Conservation (phyloP, 2,329 filamentous ascomycete species). For the Pseudopyricularia javanii region DNA sequence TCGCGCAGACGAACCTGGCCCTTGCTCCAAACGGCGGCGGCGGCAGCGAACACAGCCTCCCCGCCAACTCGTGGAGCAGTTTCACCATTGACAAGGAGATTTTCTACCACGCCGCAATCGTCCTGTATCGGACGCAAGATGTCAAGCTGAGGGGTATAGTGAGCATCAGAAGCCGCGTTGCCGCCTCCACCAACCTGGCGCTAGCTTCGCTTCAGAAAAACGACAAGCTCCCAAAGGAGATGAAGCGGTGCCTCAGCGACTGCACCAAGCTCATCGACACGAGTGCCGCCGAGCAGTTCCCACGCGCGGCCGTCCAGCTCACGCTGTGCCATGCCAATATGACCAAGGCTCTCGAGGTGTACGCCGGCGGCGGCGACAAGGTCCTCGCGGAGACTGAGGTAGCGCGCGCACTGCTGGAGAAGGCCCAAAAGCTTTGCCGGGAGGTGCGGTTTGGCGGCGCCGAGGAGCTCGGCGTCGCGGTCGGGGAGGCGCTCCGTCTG, state of each 20-base stretch:
- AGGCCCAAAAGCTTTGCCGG: not conserved
- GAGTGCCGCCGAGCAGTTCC: not conserved
- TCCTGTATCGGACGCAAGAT: not conserved
- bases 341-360: slow-evolving; percentile 1
- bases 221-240: not conserved
- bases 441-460: slow-evolving; percentile 1
- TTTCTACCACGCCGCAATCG: not conserved
- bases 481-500: slow-evolving; percentile 9
- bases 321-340: not conserved
- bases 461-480: slow-evolving; percentile 5
- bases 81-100: not conserved
- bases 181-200: too few relatives aligned
- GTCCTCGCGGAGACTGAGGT: slow-evolving; percentile 6
- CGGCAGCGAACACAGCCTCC: not conserved
- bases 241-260: not conserved
- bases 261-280: not conserved
- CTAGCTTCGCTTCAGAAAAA: not conserved
- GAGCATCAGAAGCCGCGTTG: not conserved
- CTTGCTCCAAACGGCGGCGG: not conserved
- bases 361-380: slow-evolving; percentile 3
- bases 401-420: slow-evolving; percentile 10
- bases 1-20: not conserved
- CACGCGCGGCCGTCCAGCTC: not conserved
- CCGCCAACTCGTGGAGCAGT: not conserved
- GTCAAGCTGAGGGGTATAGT: not conserved